These are phyloP conservation scores for Wickerhamiella bombiphila DNA, from an alignment of 805 yeast species.

Conservation along the genomic window DNA sequence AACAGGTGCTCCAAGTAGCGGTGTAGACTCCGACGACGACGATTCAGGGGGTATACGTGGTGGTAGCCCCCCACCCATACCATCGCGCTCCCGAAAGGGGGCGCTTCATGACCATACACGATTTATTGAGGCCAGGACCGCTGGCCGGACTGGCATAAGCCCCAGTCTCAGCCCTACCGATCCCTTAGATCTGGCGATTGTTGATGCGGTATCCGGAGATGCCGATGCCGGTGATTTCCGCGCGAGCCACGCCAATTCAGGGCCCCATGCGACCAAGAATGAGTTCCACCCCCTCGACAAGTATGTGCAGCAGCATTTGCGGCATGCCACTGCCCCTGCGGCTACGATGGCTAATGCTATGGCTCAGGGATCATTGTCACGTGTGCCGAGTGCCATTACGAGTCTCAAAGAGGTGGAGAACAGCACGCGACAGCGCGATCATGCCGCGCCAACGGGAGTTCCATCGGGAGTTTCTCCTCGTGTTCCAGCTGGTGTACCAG, in stretches of 20 bases:
- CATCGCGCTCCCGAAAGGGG: constrained; percentile 2
- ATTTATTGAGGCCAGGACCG: background rate
- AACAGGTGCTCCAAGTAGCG: constrained; percentile 9
- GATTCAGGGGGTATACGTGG: constrained; percentile 21
- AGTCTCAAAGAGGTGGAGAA: constrained; percentile 11
- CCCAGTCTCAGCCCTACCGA: background rate
- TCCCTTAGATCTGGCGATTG: background rate
- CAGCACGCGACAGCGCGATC: background rate
- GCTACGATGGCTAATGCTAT: background rate
- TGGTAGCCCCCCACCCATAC: constrained; percentile 4
- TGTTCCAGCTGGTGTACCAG: background rate
- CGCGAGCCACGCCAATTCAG: no score
- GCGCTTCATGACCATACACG: background rate
- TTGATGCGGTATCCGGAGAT: background rate
- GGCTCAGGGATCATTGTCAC: constrained; percentile 11
- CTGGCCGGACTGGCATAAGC: background rate
- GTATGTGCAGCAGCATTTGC: background rate
- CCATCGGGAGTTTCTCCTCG: background rate
- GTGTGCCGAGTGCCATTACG: constrained; percentile 7
- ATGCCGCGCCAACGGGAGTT: background rate
- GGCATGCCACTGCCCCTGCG: background rate
- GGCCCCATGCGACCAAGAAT: no score
- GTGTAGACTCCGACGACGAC: constrained; percentile 17
- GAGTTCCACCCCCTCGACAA: no score
- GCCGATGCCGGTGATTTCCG: background rate